Percentiles rank a stretch among this genome's conserved stretches.
These are phyloP conservation scores for Cryphonectria carpinicola DNA, from an alignment of 2,329 filamentous ascomycete genomes.

Conservation along the genomic window DNA sequence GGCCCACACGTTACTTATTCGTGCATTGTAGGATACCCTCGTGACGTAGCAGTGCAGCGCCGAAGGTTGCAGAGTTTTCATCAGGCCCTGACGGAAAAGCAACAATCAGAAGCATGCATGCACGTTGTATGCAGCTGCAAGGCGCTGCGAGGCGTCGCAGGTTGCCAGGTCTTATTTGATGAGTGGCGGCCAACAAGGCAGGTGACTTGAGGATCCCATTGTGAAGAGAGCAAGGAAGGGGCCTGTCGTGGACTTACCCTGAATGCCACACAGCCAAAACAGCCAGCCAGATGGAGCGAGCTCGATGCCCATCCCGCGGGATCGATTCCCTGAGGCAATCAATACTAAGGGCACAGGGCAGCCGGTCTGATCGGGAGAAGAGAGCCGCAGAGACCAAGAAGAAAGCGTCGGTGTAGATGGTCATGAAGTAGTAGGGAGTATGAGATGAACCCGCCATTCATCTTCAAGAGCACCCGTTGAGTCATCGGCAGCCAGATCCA, in stretches of 20 bases:
- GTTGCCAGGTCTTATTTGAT: background rate
- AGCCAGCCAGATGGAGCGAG: background rate
- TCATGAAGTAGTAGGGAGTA: background rate
- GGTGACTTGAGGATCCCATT: background rate
- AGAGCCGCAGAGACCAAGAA: background rate
- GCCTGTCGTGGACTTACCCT: background rate
- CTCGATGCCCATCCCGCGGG: background rate
- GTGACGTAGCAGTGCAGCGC: background rate
- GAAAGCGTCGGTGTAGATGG: background rate
- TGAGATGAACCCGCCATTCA: background rate
- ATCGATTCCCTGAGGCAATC: background rate
- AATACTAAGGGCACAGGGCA: background rate
- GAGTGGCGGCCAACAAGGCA: background rate
- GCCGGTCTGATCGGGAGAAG: background rate
- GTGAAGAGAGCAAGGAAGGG: background rate
- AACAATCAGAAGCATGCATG: background rate
- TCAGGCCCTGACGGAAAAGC: background rate
- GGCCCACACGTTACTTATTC: background rate
- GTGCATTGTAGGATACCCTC: background rate
- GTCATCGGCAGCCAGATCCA: background rate
- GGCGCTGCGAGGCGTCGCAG: background rate
- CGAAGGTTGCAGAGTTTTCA: background rate
- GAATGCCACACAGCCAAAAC: background rate
- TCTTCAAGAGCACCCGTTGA: background rate
- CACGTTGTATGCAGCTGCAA: background rate